These are phyloP conservation scores for Ostreobium quekettii DNA, from an alignment of 139 green algal genomes.

Conservation along the genomic window DNA sequence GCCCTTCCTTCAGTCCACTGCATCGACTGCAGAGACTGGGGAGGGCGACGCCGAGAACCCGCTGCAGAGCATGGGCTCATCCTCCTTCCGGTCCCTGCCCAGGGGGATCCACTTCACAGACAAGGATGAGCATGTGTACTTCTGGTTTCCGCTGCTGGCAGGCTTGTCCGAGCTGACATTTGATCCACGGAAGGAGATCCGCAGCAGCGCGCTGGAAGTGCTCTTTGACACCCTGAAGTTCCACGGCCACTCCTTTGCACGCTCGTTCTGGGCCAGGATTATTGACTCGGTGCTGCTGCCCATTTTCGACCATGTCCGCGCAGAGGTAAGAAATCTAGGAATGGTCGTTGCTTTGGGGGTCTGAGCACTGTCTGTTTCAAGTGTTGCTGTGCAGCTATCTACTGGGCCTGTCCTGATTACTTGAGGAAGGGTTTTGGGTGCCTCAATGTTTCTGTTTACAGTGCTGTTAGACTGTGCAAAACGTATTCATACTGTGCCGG, in stretches of 20 bases:
- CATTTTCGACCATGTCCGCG: conserved; percentile 94
- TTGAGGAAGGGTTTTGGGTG: no score
- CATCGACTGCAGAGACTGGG: conserved; percentile 1
- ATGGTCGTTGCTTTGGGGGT: background rate
- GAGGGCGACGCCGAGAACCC: no score
- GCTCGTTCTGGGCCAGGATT: conserved; percentile 86
- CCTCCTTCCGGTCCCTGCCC: no score
- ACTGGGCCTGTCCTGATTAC: no score
- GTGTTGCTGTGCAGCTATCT: no score
- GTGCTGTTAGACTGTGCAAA: no score
- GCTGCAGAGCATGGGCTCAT: no score
- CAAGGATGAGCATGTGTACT: conserved; percentile 92
- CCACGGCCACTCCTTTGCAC: conserved; percentile 86
- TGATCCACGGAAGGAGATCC: conserved; percentile 83
- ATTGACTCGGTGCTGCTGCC: conserved; percentile 93
- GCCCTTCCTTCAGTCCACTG: background rate
- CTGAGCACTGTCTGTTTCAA: background rate
- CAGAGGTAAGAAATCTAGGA: conserved; percentile 42
- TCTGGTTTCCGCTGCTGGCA: conserved; percentile 97
- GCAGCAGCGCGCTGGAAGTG: conserved; percentile 65
- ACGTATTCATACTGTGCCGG: no score
- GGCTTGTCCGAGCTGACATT: conserved; percentile 95
- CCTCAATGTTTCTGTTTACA: no score
- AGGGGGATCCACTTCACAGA: conserved; percentile 48
- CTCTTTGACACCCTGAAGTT: conserved; percentile 94